Evolutionary conservation across 495 filamentous ascomycete species (phyloP).

Genomic region (Margaritispora aquatica): DNA sequence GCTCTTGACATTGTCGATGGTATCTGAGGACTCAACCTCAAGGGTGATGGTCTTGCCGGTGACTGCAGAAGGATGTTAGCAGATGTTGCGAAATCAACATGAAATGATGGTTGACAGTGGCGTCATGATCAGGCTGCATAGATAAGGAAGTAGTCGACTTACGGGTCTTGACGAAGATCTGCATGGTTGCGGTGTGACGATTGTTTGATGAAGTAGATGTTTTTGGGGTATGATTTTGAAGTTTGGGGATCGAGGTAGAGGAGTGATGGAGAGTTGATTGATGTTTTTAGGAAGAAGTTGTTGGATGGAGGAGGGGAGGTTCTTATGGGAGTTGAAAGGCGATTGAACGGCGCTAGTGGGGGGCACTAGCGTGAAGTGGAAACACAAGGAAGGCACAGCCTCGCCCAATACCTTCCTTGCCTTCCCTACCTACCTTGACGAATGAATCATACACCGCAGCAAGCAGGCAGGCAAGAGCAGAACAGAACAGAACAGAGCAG

Average conservation of each 20-base stretch:
- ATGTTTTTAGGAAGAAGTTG: no score
- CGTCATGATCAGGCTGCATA: constrained; percentile 15
- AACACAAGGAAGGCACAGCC: constrained; percentile 1
- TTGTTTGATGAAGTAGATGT: constrained; percentile 6
- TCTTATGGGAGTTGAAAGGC: constrained; percentile 19
- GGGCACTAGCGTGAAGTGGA: neutral
- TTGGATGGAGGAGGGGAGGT: constrained; percentile 15
- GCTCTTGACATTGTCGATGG: constrained; percentile 97
- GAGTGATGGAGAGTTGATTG: constrained; percentile 7
- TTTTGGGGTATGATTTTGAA: constrained; percentile 13
- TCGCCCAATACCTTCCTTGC: no score
- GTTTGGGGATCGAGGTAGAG: neutral
- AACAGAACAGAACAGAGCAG: no score
- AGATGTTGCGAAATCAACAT: constrained; percentile 20
- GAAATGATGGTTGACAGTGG: constrained; percentile 26
- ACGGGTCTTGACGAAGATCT: constrained; percentile 98
- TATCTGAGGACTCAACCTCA: constrained; percentile 96
- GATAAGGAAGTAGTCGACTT: constrained; percentile 41
- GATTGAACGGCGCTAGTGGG: constrained; percentile 4
- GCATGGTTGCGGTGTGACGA: constrained; percentile 51
- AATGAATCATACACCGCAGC: neutral
- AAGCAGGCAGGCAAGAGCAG: neutral
- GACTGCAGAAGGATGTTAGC: constrained; percentile 41
- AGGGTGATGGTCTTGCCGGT: constrained; percentile 99
- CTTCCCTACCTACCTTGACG: no score